These are phyloP conservation scores for Saccharomycopsis selenospora DNA, from an alignment of 805 yeast species.

Conservation along the genomic window DNA sequence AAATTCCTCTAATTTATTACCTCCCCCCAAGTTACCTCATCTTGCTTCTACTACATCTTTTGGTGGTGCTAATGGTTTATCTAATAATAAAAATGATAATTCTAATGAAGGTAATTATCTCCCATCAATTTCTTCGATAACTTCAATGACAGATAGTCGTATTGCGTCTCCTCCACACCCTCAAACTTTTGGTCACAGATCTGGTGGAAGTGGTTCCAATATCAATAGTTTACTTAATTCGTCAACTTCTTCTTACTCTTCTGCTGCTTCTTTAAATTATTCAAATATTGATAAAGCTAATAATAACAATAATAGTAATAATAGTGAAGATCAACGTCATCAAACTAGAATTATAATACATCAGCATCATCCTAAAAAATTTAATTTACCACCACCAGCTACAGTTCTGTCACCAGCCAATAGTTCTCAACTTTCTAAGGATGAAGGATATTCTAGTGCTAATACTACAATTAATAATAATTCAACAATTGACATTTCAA, in stretches of 20 bases:
- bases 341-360: conserved; percentile 20
- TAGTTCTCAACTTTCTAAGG: not conserved
- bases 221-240: conserved; percentile 11
- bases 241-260: not conserved
- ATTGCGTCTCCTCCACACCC: not conserved
- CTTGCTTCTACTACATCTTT: not conserved
- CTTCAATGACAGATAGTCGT: not conserved
- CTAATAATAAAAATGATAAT: too few species aligned
- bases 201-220: conserved; percentile 5
- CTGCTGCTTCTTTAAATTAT: not conserved
- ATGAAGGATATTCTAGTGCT: conserved; percentile 5
- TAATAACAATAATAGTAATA: not conserved
- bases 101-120: not conserved
- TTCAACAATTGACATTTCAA: not conserved
- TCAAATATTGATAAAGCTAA: not conserved
- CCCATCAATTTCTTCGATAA: not conserved
- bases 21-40: conserved; percentile 1
- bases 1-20: not conserved
- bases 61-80: too few species aligned
- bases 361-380: conserved; percentile 18
- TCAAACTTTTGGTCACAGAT: not conserved
- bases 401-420: not conserved
- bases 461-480: conserved; percentile 3
- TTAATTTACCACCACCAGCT: not conserved
- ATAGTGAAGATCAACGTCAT: conserved; percentile 1